phyloP scores from a whole-genome alignment of 495 filamentous ascomycete species.

The Penicillium bovifimosum region DNA sequence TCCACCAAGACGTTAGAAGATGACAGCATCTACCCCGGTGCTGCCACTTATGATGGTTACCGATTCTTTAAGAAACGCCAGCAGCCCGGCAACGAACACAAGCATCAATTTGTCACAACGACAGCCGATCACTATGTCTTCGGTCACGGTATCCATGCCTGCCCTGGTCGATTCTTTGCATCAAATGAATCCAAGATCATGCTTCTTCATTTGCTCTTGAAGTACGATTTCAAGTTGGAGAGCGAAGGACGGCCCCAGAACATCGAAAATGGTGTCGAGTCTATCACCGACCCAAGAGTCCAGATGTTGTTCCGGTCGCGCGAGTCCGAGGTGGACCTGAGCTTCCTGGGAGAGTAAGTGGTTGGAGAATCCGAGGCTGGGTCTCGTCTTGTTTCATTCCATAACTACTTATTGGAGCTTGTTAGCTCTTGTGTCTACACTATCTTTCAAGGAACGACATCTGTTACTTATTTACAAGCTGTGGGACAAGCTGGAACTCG shows the following conservation, averaged over 20 bases:
- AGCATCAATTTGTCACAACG: conserved; percentile 42
- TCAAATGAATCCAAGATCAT: conserved; percentile 44
- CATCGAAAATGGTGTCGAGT: conserved; percentile 25
- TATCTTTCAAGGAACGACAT: background rate
- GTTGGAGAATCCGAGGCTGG: background rate
- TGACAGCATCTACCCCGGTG: conserved; percentile 36
- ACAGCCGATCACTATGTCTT: conserved; percentile 40
- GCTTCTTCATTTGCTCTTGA: conserved; percentile 41
- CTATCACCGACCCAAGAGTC: conserved; percentile 25
- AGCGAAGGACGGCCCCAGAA: conserved; percentile 17
- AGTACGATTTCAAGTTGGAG: conserved; percentile 49
- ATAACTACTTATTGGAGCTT: background rate
- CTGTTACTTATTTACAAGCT: background rate
- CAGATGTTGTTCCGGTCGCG: conserved; percentile 27
- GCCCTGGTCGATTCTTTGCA: conserved; percentile 51
- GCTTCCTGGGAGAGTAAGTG: conserved; percentile 17
- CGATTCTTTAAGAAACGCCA: conserved; percentile 44
- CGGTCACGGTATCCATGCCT: conserved; percentile 49
- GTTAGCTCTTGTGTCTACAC: background rate
- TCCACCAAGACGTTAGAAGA: conserved; percentile 31
- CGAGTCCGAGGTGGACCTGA: conserved; percentile 26
- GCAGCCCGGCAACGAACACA: conserved; percentile 36
- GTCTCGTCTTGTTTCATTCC: background rate
- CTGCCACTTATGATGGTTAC: conserved; percentile 41
- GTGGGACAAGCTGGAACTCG: background rate